Conservation (phyloP, 768 basidiomycete genomes). For the Rhizopogon salebrosus region DNA sequence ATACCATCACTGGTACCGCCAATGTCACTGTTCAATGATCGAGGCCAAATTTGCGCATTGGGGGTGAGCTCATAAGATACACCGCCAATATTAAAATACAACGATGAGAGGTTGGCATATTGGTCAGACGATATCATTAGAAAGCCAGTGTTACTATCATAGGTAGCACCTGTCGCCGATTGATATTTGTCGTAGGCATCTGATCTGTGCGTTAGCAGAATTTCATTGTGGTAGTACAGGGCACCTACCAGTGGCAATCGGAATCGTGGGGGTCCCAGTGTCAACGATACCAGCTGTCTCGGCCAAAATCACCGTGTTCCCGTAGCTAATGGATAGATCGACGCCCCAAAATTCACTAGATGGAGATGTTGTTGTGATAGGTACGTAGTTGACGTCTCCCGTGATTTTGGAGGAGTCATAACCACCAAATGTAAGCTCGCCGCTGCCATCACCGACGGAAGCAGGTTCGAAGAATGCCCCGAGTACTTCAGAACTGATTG, state of each 20-base stretch:
- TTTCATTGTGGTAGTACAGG: neutral
- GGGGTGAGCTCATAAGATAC: conserved; percentile 14
- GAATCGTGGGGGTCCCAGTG: conserved; percentile 24
- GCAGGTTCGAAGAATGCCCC: conserved; percentile 28
- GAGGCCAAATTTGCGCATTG: conserved; percentile 30
- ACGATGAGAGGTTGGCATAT: conserved; percentile 16
- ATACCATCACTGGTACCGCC: conserved; percentile 19
- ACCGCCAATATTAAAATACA: conserved; percentile 23
- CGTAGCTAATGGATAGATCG: conserved; percentile 24
- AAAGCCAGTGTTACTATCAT: conserved; percentile 24
- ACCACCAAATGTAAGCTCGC: conserved; percentile 24
- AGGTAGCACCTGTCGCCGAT: conserved; percentile 18
- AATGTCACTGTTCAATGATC: conserved; percentile 23
- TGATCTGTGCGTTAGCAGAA: conserved; percentile 2
- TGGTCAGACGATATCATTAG: conserved; percentile 21
- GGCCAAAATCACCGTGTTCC: conserved; percentile 12
- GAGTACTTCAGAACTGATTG: conserved; percentile 23
- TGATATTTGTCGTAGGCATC: conserved; percentile 19
- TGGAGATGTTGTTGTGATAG: conserved; percentile 19
- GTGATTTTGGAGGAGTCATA: conserved; percentile 13
- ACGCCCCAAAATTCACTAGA: conserved; percentile 26
- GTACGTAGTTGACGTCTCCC: conserved; percentile 13
- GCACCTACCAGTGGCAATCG: conserved; percentile 26
- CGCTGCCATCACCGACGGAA: conserved; percentile 12
- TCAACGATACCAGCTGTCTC: conserved; percentile 26